Evolutionary conservation across 805 yeast genomes (phyloP), one percentile per base, ranked within the genome.

Genomic region (Ogataea neopini): DNA sequence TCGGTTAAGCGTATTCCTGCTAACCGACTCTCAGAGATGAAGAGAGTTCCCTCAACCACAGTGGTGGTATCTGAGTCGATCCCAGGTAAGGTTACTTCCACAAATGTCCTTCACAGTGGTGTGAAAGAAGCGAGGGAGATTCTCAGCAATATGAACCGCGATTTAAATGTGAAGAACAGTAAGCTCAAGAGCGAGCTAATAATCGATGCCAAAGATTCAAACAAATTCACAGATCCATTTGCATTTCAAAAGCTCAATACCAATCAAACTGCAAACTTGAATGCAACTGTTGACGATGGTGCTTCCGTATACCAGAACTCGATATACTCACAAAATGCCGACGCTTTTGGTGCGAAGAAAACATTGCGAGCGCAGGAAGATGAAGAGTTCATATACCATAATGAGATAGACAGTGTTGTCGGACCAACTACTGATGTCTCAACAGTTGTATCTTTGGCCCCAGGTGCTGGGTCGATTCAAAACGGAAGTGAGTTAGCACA

Each of bases 351-450:
- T 22, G 40, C 26, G 13, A 40, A 28, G n/a, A 55, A 41, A 13
- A 34, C 18, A 14, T 39, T 22, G 11, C 34, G 37, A 30, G 33
- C 47, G 32, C 15, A 35, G 33, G 59, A 52, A n/a, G 56, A 48
- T 10, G 69, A 65, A 44, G 63, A 62, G 13, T 64, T 64, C 47
- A 62, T 63, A 2, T 63, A 63, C 28, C 40, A 43, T 14, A 34
- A 37, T 15, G 45, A 28, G 18, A 43, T 28, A 13, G 47, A 43
- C 14, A 29, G 32, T 25, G 36, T 26, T 4, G 30, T 28, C 19
- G 20, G 28, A 2, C n/a, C 17, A 15, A 45, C 25, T n/a, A 25
- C 33, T 25, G 48, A 45, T 18, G 22, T 26, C 2, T 22, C 36
- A 3, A 39, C 41, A 7, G 18, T 40, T 10, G 20, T 18, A 4